These are phyloP conservation scores for Suhomyces atakaporum DNA, from an alignment of 1,139 yeast genomes.

Conservation along the genomic window DNA sequence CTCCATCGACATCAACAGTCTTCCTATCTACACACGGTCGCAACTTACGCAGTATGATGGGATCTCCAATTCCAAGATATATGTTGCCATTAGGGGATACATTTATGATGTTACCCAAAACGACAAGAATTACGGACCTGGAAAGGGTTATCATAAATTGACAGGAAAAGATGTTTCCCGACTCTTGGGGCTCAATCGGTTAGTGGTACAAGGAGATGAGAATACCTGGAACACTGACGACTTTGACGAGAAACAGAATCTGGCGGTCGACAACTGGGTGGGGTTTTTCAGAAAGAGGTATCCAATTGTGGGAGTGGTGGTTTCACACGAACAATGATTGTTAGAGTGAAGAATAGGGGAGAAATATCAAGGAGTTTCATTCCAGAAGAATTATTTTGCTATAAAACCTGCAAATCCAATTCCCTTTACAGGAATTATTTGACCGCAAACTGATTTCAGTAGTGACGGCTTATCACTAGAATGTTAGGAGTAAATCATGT, in stretches of 20 bases:
- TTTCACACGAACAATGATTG: constrained; percentile 5
- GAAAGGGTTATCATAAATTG: constrained; percentile 68
- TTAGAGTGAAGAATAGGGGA: too few relatives aligned
- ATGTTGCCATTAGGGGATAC: constrained; percentile 72
- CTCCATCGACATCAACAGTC: constrained; percentile 27
- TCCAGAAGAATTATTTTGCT: too few relatives aligned
- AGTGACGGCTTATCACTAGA: too few relatives aligned
- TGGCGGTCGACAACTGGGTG: constrained; percentile 59
- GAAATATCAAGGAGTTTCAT: too few relatives aligned
- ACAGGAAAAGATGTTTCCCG: constrained; percentile 80
- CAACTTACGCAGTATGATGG: constrained; percentile 42
- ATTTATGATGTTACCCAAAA: constrained; percentile 78
- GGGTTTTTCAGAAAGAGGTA: constrained; percentile 55
- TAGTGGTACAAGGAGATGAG: constrained; percentile 46
- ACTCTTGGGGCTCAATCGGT: constrained; percentile 52
- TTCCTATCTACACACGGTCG: constrained; percentile 38
- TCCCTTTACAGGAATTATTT: too few relatives aligned
- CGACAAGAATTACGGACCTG: constrained; percentile 69
- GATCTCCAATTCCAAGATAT: constrained; percentile 40
- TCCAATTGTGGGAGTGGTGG: constrained; percentile 30
- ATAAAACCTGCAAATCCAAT: too few relatives aligned
- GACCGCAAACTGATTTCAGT: too few relatives aligned
- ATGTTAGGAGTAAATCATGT: too few relatives aligned
- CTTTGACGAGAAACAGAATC: constrained; percentile 51
- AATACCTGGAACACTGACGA: constrained; percentile 51